These are phyloP conservation scores for Dunaliella primolecta DNA, from an alignment of 139 green algal genomes.

Conservation along the genomic window DNA sequence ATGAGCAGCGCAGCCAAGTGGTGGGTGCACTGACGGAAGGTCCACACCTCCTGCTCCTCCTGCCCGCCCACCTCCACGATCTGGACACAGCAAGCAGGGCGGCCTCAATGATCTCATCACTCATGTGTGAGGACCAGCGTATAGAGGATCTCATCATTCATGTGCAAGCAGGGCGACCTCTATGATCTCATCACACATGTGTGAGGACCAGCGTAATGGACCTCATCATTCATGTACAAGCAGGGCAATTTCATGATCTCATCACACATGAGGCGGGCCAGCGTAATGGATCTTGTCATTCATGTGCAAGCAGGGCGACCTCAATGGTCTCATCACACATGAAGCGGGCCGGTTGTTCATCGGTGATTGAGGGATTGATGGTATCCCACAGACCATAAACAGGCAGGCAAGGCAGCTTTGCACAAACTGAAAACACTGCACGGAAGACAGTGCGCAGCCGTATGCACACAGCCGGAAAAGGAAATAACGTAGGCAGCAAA, in stretches of 20 bases:
- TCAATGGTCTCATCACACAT: neutral
- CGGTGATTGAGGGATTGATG: too few species aligned
- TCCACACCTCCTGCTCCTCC: constrained; percentile 15
- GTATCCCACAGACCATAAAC: too few species aligned
- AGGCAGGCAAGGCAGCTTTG: too few species aligned
- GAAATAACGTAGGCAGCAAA: too few species aligned
- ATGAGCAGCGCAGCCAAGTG: constrained; percentile 11
- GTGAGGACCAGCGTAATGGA: neutral
- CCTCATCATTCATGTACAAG: neutral
- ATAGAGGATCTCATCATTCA: neutral
- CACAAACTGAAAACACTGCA: too few species aligned
- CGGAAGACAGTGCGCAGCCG: too few species aligned
- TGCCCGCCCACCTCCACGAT: neutral
- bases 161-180: neutral
- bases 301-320: neutral
- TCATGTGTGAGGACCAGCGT: neutral
- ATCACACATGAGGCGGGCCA: too few species aligned
- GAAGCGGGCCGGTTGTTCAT: too few species aligned
- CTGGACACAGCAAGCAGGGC: neutral
- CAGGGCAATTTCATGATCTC: neutral
- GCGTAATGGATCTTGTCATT: too few species aligned
- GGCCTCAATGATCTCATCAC: neutral
- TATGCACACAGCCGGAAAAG: too few species aligned
- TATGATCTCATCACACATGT: neutral
- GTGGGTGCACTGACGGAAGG: constrained; percentile 13